Evolutionary conservation across 345 rosid species (phyloP), one percentile per base, ranked within the genome.

Genomic region (Brassica juncea): DNA sequence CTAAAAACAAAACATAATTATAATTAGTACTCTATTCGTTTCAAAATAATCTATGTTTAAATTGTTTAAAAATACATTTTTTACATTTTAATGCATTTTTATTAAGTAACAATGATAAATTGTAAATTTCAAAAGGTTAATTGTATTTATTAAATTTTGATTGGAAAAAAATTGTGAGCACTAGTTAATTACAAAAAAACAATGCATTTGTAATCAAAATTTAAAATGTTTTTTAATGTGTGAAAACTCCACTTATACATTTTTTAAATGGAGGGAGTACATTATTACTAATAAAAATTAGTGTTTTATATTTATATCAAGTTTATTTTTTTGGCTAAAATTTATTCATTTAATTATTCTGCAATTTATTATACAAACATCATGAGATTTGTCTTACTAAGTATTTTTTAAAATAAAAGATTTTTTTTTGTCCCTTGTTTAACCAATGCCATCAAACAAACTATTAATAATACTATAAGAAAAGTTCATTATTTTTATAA

Each of bases 381-480:
- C 16, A 15, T 47, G 55, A 47, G 55, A 47, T 12, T 52, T 52
- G 19, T n/a, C 64, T 52, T 61, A 63, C 34, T 27, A 28, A 68
- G 25, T 25, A 32, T 47, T 70, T 35, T 66, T 32, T 37, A 30
- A 35, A 52, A 25, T 4, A 77, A 70, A 49, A 30, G 7, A 58
- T 66, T 66, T 19, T 12, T 19, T 6, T 65, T 57, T 72, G 34
- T 55, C 62, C 63, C 39, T 42, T 72, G 54, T 66, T 16, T 71
- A 78, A 57, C n/a, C 44, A 72, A 23, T 72, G 39, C 10, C 49
- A 55, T 55, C 60, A 66, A 42, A 30, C 2, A 23, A 72, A 21
- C 4, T 14, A 2, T 32, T 64, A 32, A 3, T 49, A 19, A 0
- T 31, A 54, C 60, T 16, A 71, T 35, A 64, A 30, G 34, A 67